Evolutionary conservation across 1,139 yeast species (phyloP).

Genomic region (Geotrichum siamense): DNA sequence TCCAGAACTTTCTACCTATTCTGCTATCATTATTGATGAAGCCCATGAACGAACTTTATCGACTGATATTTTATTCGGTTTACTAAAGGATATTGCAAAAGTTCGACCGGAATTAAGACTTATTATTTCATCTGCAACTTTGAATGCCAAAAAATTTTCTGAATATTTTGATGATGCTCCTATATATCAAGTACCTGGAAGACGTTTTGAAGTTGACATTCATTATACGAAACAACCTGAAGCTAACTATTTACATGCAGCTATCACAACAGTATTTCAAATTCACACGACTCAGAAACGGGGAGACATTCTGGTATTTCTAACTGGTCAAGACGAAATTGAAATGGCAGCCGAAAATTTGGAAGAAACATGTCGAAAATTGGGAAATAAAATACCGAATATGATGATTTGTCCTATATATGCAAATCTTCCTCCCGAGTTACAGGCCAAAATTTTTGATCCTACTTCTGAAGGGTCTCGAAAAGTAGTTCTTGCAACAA

Average conservation of each 20-base stretch:
- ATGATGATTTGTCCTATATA: conserved; percentile 81
- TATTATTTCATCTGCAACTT: conserved; percentile 87
- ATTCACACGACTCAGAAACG: conserved; percentile 67
- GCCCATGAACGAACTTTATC: conserved; percentile 92
- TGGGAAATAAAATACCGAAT: conserved; percentile 58
- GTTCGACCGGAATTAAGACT: conserved; percentile 63
- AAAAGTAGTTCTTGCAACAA: conserved; percentile 89
- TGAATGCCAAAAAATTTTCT: conserved; percentile 81
- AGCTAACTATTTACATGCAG: conserved; percentile 83
- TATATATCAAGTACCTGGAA: conserved; percentile 77
- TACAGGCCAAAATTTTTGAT: conserved; percentile 75
- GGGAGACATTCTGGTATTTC: conserved; percentile 86
- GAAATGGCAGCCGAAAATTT: conserved; percentile 71
- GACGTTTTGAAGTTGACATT: conserved; percentile 82
- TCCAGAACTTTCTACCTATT: conserved; percentile 58
- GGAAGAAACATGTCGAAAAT: conserved; percentile 52
- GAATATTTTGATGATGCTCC: conserved; percentile 77
- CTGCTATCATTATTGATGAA: conserved; percentile 89
- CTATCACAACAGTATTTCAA: conserved; percentile 73
- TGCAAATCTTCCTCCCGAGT: conserved; percentile 81
- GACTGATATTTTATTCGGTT: conserved; percentile 84
- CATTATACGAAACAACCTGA: conserved; percentile 84
- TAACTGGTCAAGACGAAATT: conserved; percentile 94
- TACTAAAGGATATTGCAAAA: conserved; percentile 62
- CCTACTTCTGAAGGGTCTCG: conserved; percentile 75